Base-by-base conservation (phyloP, 1,139 yeast species). In the Kodamaea sp. region DNA sequence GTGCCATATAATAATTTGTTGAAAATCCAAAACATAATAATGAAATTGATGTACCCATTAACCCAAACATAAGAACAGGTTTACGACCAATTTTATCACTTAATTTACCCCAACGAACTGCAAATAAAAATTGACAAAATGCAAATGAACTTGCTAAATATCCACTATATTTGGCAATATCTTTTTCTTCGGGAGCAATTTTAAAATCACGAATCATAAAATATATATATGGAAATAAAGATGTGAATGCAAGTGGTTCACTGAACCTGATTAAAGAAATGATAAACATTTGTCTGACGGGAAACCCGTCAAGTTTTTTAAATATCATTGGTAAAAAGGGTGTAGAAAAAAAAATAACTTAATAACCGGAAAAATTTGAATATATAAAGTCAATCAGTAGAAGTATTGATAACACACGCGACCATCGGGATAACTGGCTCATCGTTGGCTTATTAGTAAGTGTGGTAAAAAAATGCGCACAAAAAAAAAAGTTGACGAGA, bases 151-250 rank as follows among this genome's bases (percentile, higher is more conserved):
- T 62, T 4, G 70, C 67, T 46, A 66, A 52, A 39, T 64, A 63
- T 2, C 71, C 70, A 12, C 69, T 62, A 42, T 65, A 66, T 28
- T 59, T 60, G 29, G 70, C 58, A 30, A 65, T 66, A 32, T 64
- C 65, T 23, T 62, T 55, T 34, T 62, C 63, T 9, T 55, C 52
- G 11, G 63, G 57, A n/a, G 69, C 69, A 10, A 65, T 52, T 4
- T 55, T 53, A 43, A 66, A 66, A 42, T 66, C 72, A 35, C 69
- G 46, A 33, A 66, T 63, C 72, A 66, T 66, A 48, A 64, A 66
- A 48, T 63, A 66, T 6, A 66, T 56, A 41, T 65, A 66, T 5
- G 72, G 70, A 39, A 66, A 65, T 15, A 66, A 48, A n/a, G 70
- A 65, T 8, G 71, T 62, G 50, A 65, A 66, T 12, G 67, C 64